Conservation (phyloP, 805 yeast genomes). For the Kregervanrija pseudodelftensis region DNA sequence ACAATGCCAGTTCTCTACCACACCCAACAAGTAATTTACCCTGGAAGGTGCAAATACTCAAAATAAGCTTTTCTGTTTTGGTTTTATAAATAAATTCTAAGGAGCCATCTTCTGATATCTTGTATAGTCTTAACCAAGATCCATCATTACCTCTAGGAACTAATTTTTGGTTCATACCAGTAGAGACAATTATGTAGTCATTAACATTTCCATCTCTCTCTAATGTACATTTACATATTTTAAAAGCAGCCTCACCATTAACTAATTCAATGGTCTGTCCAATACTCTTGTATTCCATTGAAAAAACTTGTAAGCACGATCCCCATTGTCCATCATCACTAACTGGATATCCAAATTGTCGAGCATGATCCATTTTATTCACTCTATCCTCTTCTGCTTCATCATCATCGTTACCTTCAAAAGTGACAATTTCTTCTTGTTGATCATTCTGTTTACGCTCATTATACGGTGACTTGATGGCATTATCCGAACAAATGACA, state of each 20-base stretch:
- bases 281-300: slow-evolving; percentile 28
- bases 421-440: slow-evolving; percentile 16
- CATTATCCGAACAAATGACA: slow-evolving; percentile 40
- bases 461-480: slow-evolving; percentile 27
- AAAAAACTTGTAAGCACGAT: slow-evolving; percentile 47
- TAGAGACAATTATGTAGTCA: slow-evolving; percentile 40
- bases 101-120: slow-evolving; percentile 28
- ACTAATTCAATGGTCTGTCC: slow-evolving; percentile 39
- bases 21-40: slow-evolving; percentile 57
- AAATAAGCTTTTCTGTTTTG: slow-evolving; percentile 37
- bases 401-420: slow-evolving; percentile 21
- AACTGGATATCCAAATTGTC: slow-evolving; percentile 38
- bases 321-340: slow-evolving; percentile 32
- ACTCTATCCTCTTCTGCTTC: background rate
- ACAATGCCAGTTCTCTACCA: slow-evolving; percentile 46
- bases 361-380: slow-evolving; percentile 29
- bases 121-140: slow-evolving; percentile 32
- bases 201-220: slow-evolving; percentile 25
- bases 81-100: slow-evolving; percentile 57
- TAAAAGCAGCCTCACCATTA: slow-evolving; percentile 34
- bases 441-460: slow-evolving; percentile 6
- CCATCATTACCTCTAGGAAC: slow-evolving; percentile 22
- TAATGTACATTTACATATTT: slow-evolving; percentile 28
- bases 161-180: slow-evolving; percentile 25
- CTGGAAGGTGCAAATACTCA: slow-evolving; percentile 47